Conservation (phyloP, 805 yeast species). For the Blastobotrys mokoenaii region DNA sequence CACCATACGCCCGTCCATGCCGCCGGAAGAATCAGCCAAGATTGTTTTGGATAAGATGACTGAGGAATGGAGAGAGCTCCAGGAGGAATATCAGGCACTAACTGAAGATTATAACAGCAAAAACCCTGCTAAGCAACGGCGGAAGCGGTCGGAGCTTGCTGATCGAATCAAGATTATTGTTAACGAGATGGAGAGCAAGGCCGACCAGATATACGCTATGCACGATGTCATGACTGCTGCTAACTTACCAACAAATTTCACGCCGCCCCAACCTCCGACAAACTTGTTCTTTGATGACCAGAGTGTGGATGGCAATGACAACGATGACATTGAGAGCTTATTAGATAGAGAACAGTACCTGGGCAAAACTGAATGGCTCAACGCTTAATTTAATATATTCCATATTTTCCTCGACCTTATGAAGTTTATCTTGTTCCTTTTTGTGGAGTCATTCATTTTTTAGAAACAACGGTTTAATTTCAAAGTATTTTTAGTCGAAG, state of each 20-base stretch:
- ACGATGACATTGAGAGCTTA: background rate
- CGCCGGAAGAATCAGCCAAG: conserved; percentile 13
- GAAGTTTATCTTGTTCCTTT: too few relatives aligned
- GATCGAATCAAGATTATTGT: conserved; percentile 6
- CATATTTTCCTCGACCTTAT: too few relatives aligned
- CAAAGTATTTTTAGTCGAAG: too few relatives aligned
- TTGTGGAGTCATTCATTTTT: too few relatives aligned
- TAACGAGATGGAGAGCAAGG: conserved; percentile 12
- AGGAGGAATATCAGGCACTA: conserved; percentile 6
- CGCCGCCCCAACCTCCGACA: background rate
- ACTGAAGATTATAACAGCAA: conserved; percentile 9
- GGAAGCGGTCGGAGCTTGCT: conserved; percentile 10
- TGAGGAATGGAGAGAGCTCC: conserved; percentile 7
- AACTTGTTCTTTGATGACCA: background rate
- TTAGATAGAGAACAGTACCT: background rate
- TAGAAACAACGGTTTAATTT: too few relatives aligned
- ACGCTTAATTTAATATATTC: too few relatives aligned
- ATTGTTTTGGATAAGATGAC: conserved; percentile 13
- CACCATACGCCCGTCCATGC: conserved; percentile 13
- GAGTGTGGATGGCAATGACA: background rate
- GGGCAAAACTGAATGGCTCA: conserved; percentile 5
- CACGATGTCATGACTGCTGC: conserved; percentile 13
- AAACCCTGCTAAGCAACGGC: conserved; percentile 12
- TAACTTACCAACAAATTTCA: conserved; percentile 2
- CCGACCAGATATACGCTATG: conserved; percentile 15